A percentile compares a stretch with the other conserved stretches of the same genome.
Conservation (phyloP, 2,329 filamentous ascomycete species). For the Leptographium procerum region DNA sequence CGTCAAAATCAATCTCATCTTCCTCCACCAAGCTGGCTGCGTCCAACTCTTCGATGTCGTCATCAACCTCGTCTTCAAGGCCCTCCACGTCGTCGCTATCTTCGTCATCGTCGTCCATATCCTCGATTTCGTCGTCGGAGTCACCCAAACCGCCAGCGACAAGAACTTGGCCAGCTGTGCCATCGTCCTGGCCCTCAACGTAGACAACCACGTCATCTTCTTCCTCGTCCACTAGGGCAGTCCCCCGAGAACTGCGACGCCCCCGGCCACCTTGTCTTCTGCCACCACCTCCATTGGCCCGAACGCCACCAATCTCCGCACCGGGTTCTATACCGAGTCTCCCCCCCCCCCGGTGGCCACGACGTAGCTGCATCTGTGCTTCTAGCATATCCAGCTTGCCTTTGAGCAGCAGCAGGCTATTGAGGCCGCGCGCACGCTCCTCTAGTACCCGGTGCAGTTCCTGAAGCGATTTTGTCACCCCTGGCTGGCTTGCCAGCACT, state of each 20-base stretch:
- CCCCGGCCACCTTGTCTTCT: conserved; percentile 44
- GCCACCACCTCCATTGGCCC: conserved; percentile 32
- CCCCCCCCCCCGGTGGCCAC: conserved; percentile 39
- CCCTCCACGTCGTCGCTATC: conserved; percentile 86
- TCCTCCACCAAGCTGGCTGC: conserved; percentile 7
- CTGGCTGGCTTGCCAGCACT: conserved; percentile 74
- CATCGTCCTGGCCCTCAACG: conserved; percentile 7
- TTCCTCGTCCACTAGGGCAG: conserved; percentile 33
- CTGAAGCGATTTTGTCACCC: conserved; percentile 65
- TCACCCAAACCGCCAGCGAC: conserved; percentile 13
- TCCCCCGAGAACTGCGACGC: conserved; percentile 28
- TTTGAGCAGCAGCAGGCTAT: conserved; percentile 76
- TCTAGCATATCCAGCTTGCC: conserved; percentile 93
- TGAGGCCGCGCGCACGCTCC: conserved; percentile 71
- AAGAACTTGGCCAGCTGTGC: conserved; percentile 20
- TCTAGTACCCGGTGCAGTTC: conserved; percentile 79
- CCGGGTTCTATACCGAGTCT: conserved; percentile 15
- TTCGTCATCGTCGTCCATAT: conserved; percentile 68
- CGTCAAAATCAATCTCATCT: conserved; percentile 54
- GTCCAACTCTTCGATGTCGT: conserved; percentile 2
- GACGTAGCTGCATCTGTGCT: conserved; percentile 73
- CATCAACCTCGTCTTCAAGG: conserved; percentile 59
- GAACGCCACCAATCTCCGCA: conserved; percentile 1
- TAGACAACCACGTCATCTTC: conserved; percentile 41
- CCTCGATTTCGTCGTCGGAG: conserved; percentile 20